Base-by-base conservation (phyloP, 768 basidiomycete genomes). In the Leucosporidium creatinivorum region DNA sequence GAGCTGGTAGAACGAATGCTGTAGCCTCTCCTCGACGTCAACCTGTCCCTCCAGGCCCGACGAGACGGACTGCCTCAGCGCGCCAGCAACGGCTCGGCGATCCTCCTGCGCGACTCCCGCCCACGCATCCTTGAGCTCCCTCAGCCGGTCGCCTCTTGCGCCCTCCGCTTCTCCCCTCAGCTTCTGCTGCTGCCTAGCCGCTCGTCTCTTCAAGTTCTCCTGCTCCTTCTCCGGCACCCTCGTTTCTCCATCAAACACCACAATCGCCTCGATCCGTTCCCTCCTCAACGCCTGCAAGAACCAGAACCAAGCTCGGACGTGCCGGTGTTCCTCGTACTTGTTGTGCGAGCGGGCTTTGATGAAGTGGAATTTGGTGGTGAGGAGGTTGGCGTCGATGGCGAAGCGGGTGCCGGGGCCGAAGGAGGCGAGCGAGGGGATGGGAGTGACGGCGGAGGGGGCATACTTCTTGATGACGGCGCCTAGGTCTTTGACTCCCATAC, bases 371-470 rank as follows among this genome's bases (percentile, higher is more conserved):
- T 64, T 63, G 30, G 65, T 68, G 1, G 65, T 66, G 57, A 72
- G 64, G 49, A 72, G 64, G 55, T 66, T 65, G 26, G 61, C 70
- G 62, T 72, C 70, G 36, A 72, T 63, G 30, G 70, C 70, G 54
- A 72, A 52, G 39, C 39, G 39, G 7, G 59, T 61, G 13, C 23
- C n/a, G 31, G 23, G 31, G 26, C 61, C 57, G 19, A 69, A 69
- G 25, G 47, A 18, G 9, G 60, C 25, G 54, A 72, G 57, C 26
- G 54, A 64, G 1, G 64, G 1, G 54, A 48, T 4, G 1, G 61
- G 58, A 3, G 21, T 51, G 61, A 69, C 17, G 25, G 23, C 4
- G 23, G 47, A 2, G 0, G 70, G 67, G 0, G 65, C 67, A 50
- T 56, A 58, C 48, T 58, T 56, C 28, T 57, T 44, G 6, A 51